phyloP scores from a whole-genome alignment of 306 rosid species.

The Lagenaria siceraria region DNA sequence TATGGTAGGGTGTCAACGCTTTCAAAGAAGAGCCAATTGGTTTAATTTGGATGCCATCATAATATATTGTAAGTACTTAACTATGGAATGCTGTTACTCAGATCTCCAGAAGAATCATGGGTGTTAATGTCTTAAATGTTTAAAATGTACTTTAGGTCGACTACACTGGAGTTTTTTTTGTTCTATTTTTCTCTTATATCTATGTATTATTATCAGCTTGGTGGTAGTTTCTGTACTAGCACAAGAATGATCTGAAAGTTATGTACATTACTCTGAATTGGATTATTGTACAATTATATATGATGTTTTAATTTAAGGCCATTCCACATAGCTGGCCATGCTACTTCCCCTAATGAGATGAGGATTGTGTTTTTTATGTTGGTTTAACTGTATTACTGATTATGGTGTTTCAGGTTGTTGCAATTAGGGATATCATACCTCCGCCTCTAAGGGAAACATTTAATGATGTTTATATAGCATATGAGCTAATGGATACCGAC shows the following conservation, averaged over 20 bases:
- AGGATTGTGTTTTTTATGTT: not conserved
- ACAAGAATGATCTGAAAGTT: not conserved
- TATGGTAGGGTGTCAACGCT: not conserved
- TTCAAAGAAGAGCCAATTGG: not conserved
- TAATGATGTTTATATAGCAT: conserved; percentile 91
- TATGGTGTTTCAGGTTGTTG: conserved; percentile 53
- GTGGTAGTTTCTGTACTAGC: not conserved
- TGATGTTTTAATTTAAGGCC: not conserved
- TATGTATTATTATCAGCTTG: not conserved
- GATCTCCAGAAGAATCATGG: not conserved
- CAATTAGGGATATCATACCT: conserved; percentile 87
- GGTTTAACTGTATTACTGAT: not conserved
- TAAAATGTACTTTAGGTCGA: not conserved
- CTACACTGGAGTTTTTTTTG: not conserved
- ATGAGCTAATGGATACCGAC: conserved; percentile 98
- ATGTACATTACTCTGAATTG: not conserved
- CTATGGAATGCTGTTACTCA: not conserved
- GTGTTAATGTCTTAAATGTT: not conserved
- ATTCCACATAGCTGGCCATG: not conserved
- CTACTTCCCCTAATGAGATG: not conserved
- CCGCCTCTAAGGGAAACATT: conserved; percentile 71
- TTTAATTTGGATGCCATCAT: not conserved
- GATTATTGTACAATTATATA: not conserved
- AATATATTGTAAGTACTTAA: not conserved
- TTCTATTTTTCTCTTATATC: not conserved